Conservation (phyloP, 73 alveolate genomes). For the Paramecium octaurelia region DNA sequence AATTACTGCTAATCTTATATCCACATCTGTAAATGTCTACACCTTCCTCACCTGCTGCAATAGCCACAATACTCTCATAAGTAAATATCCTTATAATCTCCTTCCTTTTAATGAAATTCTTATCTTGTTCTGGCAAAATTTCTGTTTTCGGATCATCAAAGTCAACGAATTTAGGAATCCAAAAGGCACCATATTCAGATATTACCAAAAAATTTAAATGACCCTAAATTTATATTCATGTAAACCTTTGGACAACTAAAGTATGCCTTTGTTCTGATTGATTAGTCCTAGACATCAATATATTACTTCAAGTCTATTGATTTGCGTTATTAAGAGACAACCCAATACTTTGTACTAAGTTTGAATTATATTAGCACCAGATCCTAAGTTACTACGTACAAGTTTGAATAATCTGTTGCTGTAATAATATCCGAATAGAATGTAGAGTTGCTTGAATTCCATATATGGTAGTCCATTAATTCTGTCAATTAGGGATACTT, state of each 20-base stretch:
- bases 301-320: not conserved
- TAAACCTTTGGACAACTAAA: not conserved
- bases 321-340: not conserved
- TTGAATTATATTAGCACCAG: not conserved
- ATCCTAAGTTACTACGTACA: not conserved
- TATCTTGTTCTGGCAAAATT: not conserved
- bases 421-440: not conserved
- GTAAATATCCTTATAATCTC: not conserved
- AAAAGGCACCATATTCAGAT: not conserved
- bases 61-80: not conserved
- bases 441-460: not conserved
- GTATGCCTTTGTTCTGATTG: not conserved
- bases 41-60: conserved; percentile 40
- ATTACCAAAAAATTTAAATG: not conserved
- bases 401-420: not conserved
- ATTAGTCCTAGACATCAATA: not conserved
- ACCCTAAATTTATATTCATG: not conserved
- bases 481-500: conserved; percentile 2
- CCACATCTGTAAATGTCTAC: not conserved
- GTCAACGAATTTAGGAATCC: not conserved
- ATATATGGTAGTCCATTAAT: not conserved
- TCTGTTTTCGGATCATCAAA: not conserved
- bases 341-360: not conserved
- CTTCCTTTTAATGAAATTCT: not conserved
- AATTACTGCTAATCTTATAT: not conserved